Evolutionary conservation across 371 early-diverging fungal species (phyloP).

Genomic region (Apophysomyces sp.): DNA sequence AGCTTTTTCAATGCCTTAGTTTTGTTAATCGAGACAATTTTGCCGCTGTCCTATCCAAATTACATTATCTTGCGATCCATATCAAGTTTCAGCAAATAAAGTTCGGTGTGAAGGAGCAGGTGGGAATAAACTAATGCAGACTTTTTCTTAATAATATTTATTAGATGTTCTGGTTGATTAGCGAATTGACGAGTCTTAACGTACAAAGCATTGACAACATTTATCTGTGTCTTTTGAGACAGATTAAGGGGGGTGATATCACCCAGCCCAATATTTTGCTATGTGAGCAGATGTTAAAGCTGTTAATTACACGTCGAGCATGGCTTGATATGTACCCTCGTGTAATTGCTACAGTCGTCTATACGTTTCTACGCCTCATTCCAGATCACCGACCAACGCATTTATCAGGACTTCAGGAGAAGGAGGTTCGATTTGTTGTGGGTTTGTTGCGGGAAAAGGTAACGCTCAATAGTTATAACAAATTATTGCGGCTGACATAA

Average conservation of each 20-base stretch:
- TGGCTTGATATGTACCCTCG: slow-evolving; percentile 52
- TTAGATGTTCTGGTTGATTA: slow-evolving; percentile 65
- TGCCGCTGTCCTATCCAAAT: slow-evolving; percentile 43
- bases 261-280: slow-evolving; percentile 48
- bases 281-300: slow-evolving; percentile 51
- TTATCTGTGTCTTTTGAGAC: slow-evolving; percentile 54
- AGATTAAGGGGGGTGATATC: slow-evolving; percentile 67
- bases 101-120: slow-evolving; percentile 42
- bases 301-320: slow-evolving; percentile 46
- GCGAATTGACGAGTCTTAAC: slow-evolving; percentile 52
- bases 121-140: slow-evolving; percentile 7
- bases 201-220: slow-evolving; percentile 58
- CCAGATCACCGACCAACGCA: slow-evolving; percentile 60
- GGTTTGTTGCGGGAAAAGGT: slow-evolving; percentile 57
- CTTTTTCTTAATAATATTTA: background rate
- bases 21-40: slow-evolving; percentile 69
- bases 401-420: slow-evolving; percentile 44
- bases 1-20: slow-evolving; percentile 60
- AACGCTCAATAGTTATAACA: background rate
- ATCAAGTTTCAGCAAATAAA: slow-evolving; percentile 50
- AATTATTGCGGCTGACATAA: background rate
- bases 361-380: slow-evolving; percentile 57
- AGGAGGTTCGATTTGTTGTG: slow-evolving; percentile 56
- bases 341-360: slow-evolving; percentile 59
- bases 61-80: slow-evolving; percentile 47